Evolutionary conservation across 1,284 basidiomycete genomes (phyloP).

Genomic region (Pascua sp.): DNA sequence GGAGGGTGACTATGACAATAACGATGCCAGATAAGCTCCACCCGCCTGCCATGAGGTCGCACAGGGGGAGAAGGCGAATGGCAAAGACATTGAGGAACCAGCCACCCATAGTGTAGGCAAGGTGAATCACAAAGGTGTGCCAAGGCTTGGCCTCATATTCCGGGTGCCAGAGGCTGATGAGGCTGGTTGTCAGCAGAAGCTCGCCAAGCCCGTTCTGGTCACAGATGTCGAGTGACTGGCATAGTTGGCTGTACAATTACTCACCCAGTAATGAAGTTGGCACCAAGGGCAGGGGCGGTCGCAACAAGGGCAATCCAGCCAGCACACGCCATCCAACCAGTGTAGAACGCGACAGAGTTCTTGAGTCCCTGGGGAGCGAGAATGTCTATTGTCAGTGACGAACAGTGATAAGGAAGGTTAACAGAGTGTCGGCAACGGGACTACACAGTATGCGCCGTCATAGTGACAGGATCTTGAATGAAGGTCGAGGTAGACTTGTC

Average conservation of each 20-base stretch:
- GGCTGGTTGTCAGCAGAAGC: slow-evolving; percentile 14
- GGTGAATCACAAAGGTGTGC: slow-evolving; percentile 30
- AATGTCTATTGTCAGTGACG: slow-evolving; percentile 4
- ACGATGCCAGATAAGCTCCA: slow-evolving; percentile 45
- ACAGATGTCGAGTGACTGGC: slow-evolving; percentile 22
- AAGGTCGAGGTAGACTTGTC: neutral
- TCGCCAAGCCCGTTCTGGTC: slow-evolving; percentile 8
- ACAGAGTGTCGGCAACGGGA: too few relatives aligned
- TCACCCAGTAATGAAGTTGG: slow-evolving; percentile 27
- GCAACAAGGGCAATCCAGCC: slow-evolving; percentile 31
- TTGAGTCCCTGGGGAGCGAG: slow-evolving; percentile 27
- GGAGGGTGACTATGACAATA: slow-evolving; percentile 45
- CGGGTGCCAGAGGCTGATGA: slow-evolving; percentile 38
- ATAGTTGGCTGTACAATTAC: neutral
- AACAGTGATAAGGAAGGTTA: too few relatives aligned
- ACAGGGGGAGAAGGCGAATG: slow-evolving; percentile 18
- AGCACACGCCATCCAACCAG: slow-evolving; percentile 13
- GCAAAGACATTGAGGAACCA: slow-evolving; percentile 21
- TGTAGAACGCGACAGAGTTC: slow-evolving; percentile 26
- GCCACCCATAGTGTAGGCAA: slow-evolving; percentile 23
- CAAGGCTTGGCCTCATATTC: slow-evolving; percentile 26
- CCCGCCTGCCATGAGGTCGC: slow-evolving; percentile 35
- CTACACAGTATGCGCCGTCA: too few relatives aligned
- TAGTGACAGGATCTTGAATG: too few relatives aligned
- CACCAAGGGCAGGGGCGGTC: slow-evolving; percentile 4